Evolutionary conservation across 176 grass and related monocot genomes (phyloP).

Genomic region (Juncus effusus): DNA sequence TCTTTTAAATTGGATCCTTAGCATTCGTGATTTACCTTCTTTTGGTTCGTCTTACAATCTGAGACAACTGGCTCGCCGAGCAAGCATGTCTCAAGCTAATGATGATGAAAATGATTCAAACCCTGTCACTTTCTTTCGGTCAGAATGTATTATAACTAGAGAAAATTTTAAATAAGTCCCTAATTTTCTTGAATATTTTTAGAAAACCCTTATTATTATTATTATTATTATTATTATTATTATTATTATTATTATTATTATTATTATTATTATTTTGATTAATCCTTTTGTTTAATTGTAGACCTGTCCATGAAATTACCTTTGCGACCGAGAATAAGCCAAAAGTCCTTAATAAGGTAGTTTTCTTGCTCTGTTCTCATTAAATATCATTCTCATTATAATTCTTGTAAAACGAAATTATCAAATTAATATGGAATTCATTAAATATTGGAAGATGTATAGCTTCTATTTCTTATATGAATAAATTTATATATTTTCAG

Average conservation of each 20-base stretch:
- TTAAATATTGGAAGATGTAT: too few relatives aligned
- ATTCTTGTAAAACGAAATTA: background rate
- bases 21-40: slow-evolving; percentile 16
- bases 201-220: background rate
- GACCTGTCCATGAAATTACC: slow-evolving; percentile 41
- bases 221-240: background rate
- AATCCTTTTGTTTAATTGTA: slow-evolving; percentile 13
- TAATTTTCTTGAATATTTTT: too few relatives aligned
- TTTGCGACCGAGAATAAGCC: slow-evolving; percentile 34
- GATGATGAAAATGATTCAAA: slow-evolving; percentile 23
- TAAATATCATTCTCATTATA: background rate
- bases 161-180: too few relatives aligned
- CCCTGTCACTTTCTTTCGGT: slow-evolving; percentile 21
- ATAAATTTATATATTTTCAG: slow-evolving; percentile 20
- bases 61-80: slow-evolving; percentile 18
- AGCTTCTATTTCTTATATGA: too few relatives aligned
- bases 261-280: background rate
- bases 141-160: background rate
- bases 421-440: too few relatives aligned
- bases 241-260: background rate
- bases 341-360: slow-evolving; percentile 42
- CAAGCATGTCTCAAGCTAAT: slow-evolving; percentile 16
- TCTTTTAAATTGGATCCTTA: background rate
- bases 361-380: background rate
- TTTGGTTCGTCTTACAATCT: slow-evolving; percentile 24